These are phyloP conservation scores for Brettanomyces sp. DNA, from an alignment of 805 yeast genomes.

Conservation along the genomic window DNA sequence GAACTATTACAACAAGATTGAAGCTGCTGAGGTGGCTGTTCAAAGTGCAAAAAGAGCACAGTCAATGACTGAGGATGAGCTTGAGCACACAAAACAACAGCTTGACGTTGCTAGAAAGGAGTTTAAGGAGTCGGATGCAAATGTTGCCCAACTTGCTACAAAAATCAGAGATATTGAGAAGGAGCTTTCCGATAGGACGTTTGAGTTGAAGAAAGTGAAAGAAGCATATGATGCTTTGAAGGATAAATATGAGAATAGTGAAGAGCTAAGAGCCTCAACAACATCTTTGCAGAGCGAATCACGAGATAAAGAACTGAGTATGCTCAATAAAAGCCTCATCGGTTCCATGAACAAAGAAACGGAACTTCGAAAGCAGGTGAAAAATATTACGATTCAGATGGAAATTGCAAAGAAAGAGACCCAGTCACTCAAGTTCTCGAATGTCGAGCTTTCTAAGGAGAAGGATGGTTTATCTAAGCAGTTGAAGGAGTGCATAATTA, in stretches of 20 bases:
- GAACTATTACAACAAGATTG: slow-evolving; percentile 62
- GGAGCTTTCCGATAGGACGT: slow-evolving; percentile 44
- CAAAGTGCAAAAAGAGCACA: slow-evolving; percentile 56
- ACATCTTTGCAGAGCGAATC: slow-evolving; percentile 19
- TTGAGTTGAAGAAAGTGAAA: slow-evolving; percentile 42
- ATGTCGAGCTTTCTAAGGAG: slow-evolving; percentile 31
- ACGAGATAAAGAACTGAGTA: slow-evolving; percentile 42
- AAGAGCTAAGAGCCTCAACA: slow-evolving; percentile 25
- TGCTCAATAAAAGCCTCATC: slow-evolving; percentile 43
- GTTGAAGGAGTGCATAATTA: slow-evolving; percentile 31
- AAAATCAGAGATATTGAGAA: slow-evolving; percentile 45
- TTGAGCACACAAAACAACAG: slow-evolving; percentile 38
- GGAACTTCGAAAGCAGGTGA: slow-evolving; percentile 51
- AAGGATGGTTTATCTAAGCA: slow-evolving; percentile 32
- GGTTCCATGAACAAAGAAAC: slow-evolving; percentile 56
- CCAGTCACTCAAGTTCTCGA: slow-evolving; percentile 29
- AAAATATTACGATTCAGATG: slow-evolving; percentile 49
- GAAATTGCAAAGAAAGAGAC: slow-evolving; percentile 43
- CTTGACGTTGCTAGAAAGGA: slow-evolving; percentile 44
- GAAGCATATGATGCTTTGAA: slow-evolving; percentile 40
- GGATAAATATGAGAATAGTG: slow-evolving; percentile 40
- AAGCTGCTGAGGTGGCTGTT: slow-evolving; percentile 69
- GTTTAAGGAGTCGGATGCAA: slow-evolving; percentile 41
- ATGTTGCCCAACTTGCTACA: slow-evolving; percentile 42
- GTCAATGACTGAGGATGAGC: slow-evolving; percentile 40